These are phyloP conservation scores for Zygotorulaspora mrakii DNA, from an alignment of 1,139 yeast species.

Conservation along the genomic window DNA sequence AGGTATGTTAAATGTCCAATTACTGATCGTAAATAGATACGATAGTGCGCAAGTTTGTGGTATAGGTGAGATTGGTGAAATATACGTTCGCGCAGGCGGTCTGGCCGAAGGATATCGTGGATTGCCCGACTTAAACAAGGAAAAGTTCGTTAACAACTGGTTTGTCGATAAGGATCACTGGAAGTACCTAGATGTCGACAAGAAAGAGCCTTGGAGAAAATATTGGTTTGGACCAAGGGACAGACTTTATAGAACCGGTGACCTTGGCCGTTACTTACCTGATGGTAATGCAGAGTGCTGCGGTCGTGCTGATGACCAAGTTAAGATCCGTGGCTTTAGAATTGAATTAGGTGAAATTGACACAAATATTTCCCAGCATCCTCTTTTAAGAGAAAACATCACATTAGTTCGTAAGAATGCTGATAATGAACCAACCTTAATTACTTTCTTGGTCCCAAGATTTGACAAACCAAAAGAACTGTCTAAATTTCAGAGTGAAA, in stretches of 20 bases:
- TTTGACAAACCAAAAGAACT: constrained; percentile 49
- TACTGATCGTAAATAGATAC: constrained; percentile 86
- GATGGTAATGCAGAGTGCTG: constrained; percentile 98
- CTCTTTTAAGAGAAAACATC: constrained; percentile 83
- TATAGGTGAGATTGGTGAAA: constrained; percentile 98
- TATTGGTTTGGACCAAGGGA: constrained; percentile 94
- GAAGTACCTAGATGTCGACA: constrained; percentile 49
- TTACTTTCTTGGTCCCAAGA: constrained; percentile 90
- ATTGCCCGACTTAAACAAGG: constrained; percentile 79
- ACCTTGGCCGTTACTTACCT: constrained; percentile 91
- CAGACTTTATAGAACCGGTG: constrained; percentile 94
- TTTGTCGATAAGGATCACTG: constrained; percentile 62
- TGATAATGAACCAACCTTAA: constrained; percentile 86
- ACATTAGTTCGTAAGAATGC: constrained; percentile 91
- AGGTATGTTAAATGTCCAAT: constrained; percentile 94
- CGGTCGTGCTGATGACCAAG: constrained; percentile 99
- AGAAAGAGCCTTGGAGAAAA: constrained; percentile 64
- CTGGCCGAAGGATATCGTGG: constrained; percentile 94
- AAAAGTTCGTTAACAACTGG: constrained; percentile 90
- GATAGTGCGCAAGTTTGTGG: constrained; percentile 90
- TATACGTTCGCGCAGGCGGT: constrained; percentile 97
- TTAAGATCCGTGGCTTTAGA: constrained; percentile 96
- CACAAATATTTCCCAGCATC: constrained; percentile 91
- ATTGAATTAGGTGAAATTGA: constrained; percentile 98
- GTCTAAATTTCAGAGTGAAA: constrained; percentile 35